Base-by-base conservation (phyloP, 805 yeast genomes). In the Lachancea quebecensis region DNA sequence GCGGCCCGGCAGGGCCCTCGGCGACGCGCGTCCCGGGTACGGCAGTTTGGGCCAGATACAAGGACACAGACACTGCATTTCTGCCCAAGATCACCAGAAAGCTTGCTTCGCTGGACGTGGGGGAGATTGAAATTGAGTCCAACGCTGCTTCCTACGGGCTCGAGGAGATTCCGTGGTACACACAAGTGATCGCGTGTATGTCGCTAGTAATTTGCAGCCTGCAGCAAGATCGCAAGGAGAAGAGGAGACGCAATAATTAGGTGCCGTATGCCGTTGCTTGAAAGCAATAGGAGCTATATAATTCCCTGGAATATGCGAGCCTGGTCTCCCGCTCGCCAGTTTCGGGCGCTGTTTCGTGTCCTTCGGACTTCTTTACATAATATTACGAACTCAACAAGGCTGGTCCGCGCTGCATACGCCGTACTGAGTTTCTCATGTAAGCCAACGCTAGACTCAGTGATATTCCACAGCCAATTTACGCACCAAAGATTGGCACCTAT, bases 121-220 rank as follows among this genome's bases (percentile, higher is more conserved):
- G 47, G 4, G 47, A 44, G 30, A 31, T 44, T 6, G 40, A 35
- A 2, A 14, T 39, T n/a, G 47, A 44, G 25, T 29, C 43, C 8
- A 35, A 44, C 36, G 35, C 43, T 9, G 35, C 43, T 12, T 36
- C 39, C 10, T 44, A 39, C 40, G 47, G 47, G 11, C 28, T 44
- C 1, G n/a, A 15, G n/a, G 29, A 31, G 10, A 34, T 44, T n/a
- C 47, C 47, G 9, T 44, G 47, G 47, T 39, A 32, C 18, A 32
- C 47, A 5, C 47, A 44, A 25, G 40, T 44, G 10, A 35, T 44
- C 5, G 47, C 47, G 2, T 44, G 47, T 25, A 44, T 39, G 40
- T 32, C 38, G 6, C 10, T 43, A 35, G 42, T 43, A 3, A 28
- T 38, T 10, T 33, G 35, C 42, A 37, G 34, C 10, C n/a, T 30